These are phyloP conservation scores for Fusarium sp. DNA, from an alignment of 2,329 filamentous ascomycete genomes.

Conservation along the genomic window DNA sequence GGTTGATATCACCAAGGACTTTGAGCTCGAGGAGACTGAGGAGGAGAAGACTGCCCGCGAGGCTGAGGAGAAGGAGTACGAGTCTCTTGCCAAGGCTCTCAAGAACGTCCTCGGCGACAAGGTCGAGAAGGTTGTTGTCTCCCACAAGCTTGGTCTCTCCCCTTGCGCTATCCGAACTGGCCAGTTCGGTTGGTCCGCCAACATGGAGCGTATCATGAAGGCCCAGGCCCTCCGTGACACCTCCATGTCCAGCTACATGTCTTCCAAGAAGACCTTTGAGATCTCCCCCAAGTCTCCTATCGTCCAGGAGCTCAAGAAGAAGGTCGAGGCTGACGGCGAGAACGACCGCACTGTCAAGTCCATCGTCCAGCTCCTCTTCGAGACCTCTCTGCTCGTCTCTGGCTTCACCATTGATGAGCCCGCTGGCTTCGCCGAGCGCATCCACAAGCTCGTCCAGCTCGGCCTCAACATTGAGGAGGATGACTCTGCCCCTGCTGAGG, in stretches of 20 bases:
- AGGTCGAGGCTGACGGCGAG: conserved; percentile 97
- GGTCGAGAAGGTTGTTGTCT: conserved; percentile 99
- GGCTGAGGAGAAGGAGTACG: conserved; percentile 98
- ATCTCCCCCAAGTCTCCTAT: conserved; percentile 99
- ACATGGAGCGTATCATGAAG: conserved; percentile 99
- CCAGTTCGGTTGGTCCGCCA: conserved; percentile 99
- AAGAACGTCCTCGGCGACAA: conserved; percentile 99
- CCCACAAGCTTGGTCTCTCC: conserved; percentile 93
- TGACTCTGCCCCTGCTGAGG: conserved; percentile 76
- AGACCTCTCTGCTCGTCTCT: conserved; percentile 98
- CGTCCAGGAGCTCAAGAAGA: conserved; percentile 99
- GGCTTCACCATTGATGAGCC: conserved; percentile 99
- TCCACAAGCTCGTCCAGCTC: conserved; percentile 99
- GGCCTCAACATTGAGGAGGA: conserved; percentile 97
- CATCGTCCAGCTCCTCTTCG: conserved; percentile 97
- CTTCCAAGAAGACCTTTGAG: conserved; percentile 99
- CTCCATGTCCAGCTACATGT: conserved; percentile 99
- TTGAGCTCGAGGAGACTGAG: conserved; percentile 99
- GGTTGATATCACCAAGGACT: conserved; percentile 99
- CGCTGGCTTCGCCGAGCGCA: conserved; percentile 96
- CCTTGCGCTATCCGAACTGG: conserved; percentile 99
- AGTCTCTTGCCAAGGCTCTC: conserved; percentile 92
- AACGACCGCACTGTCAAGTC: conserved; percentile 99
- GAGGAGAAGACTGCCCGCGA: conserved; percentile 98
- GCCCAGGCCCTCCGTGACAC: conserved; percentile 99